Base-by-base conservation (phyloP, 1,139 yeast genomes). In the Yamadazyma friedrichii region DNA sequence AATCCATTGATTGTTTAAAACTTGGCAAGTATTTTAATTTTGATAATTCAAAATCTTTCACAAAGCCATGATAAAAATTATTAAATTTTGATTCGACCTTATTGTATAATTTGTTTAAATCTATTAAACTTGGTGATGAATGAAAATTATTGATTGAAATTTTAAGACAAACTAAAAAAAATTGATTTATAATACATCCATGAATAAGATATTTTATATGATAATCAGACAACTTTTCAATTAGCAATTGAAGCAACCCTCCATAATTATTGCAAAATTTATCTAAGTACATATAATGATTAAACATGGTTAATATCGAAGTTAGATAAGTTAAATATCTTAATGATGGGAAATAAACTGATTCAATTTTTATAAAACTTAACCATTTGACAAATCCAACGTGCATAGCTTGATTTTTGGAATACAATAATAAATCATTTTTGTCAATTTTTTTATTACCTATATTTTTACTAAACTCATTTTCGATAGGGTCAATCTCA, bases 281-380 rank as follows among this genome's bases (percentile, higher is more conserved):
- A 42, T 63, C 62, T 32, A 63, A 38, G 16, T 49, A 38, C 31
- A 45, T 42, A 40, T 59, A 63, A 39, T 58, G 64, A 42, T 65
- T 65, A 44, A 62, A 61, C 29, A 56, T 33, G 31, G 57, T 50
- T 31, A 58, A 32, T 51, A 65, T 53, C 2, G 61, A 42, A 2
- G 69, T 61, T 15, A 62, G 36, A 44, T 59, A 65, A 9, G 63
- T 52, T 2, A 62, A 45, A 44, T 54, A 64, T 31, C 71, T 47
- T 37, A 67, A 53, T 10, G 65, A 52, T 0, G 73, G 69, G 43
- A 64, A 67, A 48, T 67, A 62, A 8, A 54, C 54, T 1, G 53
- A 41, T 46, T 67, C 72, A 15, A 65, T 49, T 33, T 59, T 53
- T 16, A 65, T 49, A 38, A 67, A 60, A 25, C 64, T 58, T 32